Evolutionary conservation across 2,329 filamentous ascomycete species (phyloP), one percentile per base, ranked within the genome.

Genomic region (Massarina eburnea): DNA sequence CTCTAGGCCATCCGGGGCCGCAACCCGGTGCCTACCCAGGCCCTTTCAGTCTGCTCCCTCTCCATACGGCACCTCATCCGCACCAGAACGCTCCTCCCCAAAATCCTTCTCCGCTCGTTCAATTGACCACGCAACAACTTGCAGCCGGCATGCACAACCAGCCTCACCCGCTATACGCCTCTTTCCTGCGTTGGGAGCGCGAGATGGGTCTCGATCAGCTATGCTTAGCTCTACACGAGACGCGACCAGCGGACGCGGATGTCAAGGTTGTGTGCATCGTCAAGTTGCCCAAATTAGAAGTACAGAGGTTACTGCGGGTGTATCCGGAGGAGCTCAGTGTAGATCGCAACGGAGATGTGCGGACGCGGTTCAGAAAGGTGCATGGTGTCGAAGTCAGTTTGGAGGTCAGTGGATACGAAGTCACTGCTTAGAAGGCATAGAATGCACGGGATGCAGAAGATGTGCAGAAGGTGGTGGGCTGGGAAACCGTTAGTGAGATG

Each of bases 271-370:
- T 71, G 19, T 68, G 64, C 29, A 68, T 68, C n/a, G 54, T 68
- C 54, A 58, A 64, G 29, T 50, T 66, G 10, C 64, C 60, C 9
- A 54, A 53, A 30, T 49, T 52, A 74, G 79, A 78, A 41, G 76
- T 80, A 26, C 68, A 70, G 41, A 68, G 71, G 46, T 72, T 76
- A 27, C 64, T 66, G n/a, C 71, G 78, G 22, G 72, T 77, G 62
- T 80, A 81, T 52, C 71, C 83, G 14, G 80, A 82, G 43, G 79
- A 82, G 52, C 71, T 75, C 37, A 54, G 35, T 8, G 51, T 65
- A 19, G 65, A 68, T 44, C 50, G 55, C 29, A 55, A 55, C 6
- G 58, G 62, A 8, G 66, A 70, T 51, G 66, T 65, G 6, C 45
- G 68, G 44, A 70, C 66, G 2, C 37, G 55, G 45, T 70, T 69